Evolutionary conservation across 2,329 filamentous ascomycete genomes (phyloP).

Genomic region (Nemania serpens): DNA sequence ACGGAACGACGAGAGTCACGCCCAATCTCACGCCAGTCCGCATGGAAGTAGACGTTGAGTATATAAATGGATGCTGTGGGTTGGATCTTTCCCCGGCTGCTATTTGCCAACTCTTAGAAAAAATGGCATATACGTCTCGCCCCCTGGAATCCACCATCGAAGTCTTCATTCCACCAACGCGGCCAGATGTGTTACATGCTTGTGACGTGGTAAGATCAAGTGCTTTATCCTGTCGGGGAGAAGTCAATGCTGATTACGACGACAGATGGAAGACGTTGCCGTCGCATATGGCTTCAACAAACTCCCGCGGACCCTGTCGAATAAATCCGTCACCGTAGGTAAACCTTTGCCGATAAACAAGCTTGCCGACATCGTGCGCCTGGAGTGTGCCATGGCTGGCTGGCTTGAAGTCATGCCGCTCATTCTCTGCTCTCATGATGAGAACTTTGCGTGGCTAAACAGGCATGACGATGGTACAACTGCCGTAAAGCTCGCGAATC

Average conservation of each 20-base stretch:
- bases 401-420: conserved; percentile 97
- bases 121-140: conserved; percentile 85
- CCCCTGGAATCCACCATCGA: conserved; percentile 76
- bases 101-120: conserved; percentile 79
- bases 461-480: conserved; percentile 73
- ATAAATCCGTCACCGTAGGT: conserved; percentile 73
- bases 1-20: conserved; percentile 77
- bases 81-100: conserved; percentile 73
- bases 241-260: conserved; percentile 6
- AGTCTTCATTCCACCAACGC: conserved; percentile 82
- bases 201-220: conserved; percentile 69
- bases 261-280: conserved; percentile 87
- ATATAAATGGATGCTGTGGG: conserved; percentile 92
- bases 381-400: conserved; percentile 89
- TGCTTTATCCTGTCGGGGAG: not conserved
- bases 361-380: conserved; percentile 85
- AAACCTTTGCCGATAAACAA: conserved; percentile 92
- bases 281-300: conserved; percentile 98
- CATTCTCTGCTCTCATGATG: conserved; percentile 95
- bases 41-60: conserved; percentile 84
- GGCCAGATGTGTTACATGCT: conserved; percentile 93
- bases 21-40: conserved; percentile 79
- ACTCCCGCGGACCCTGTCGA: conserved; percentile 83
- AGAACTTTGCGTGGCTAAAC: conserved; percentile 95
- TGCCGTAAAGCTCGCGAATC: conserved; percentile 74